Percentiles rank a stretch among this genome's conserved stretches.
These are phyloP conservation scores for Epichloe gansuensis DNA, from an alignment of 2,329 filamentous ascomycete species.

Conservation along the genomic window DNA sequence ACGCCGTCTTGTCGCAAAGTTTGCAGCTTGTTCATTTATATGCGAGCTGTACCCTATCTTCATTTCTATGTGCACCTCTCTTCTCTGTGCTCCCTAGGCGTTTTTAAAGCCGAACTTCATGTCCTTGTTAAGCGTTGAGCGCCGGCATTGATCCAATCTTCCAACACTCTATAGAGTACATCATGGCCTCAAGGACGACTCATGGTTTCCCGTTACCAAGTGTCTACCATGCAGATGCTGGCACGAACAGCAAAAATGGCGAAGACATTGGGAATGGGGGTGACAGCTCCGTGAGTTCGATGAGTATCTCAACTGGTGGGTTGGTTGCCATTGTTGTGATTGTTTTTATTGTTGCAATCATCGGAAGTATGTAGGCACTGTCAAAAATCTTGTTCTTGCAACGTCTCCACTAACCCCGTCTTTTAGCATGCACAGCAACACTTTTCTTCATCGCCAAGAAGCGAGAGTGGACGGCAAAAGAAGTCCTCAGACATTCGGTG, in stretches of 20 bases:
- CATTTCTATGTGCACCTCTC: neutral
- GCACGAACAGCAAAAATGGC: slow-evolving; percentile 29
- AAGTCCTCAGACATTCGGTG: slow-evolving; percentile 57
- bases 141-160: neutral
- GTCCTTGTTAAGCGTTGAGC: neutral
- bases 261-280: slow-evolving; percentile 54
- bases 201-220: slow-evolving; percentile 30
- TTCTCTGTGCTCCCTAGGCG: neutral
- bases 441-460: slow-evolving; percentile 76
- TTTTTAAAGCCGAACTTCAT: neutral
- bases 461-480: slow-evolving; percentile 67
- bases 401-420: neutral
- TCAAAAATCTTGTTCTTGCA: neutral
- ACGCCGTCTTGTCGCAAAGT: neutral
- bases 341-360: slow-evolving; percentile 51
- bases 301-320: slow-evolving; percentile 53
- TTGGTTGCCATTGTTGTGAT: slow-evolving; percentile 64
- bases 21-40: neutral
- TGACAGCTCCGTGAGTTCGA: slow-evolving; percentile 34
- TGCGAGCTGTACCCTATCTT: neutral
- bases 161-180: neutral
- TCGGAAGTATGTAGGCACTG: slow-evolving; percentile 46
- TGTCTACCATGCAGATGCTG: slow-evolving; percentile 20
- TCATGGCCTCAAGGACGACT: slow-evolving; percentile 27
- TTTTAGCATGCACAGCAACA: slow-evolving; percentile 47